Percentiles rank a stretch among this genome's conserved stretches.
Evolutionary conservation across 2,329 filamentous ascomycete genomes (phyloP).

Genomic region (Lecanicillium sp.): DNA sequence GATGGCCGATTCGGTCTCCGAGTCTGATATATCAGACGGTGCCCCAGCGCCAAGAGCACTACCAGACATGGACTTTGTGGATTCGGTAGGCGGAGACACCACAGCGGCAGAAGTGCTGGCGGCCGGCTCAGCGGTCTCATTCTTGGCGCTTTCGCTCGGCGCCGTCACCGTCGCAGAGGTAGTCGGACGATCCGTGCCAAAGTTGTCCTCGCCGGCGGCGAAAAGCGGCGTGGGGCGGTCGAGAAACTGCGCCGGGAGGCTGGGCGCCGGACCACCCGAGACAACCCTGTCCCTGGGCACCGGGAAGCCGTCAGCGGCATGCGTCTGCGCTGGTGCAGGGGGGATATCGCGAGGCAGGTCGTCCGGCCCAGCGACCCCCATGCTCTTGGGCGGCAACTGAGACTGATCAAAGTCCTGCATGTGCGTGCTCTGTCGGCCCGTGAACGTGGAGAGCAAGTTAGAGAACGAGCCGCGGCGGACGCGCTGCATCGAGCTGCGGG

Average conservation of each 20-base stretch:
- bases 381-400: background rate
- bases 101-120: background rate
- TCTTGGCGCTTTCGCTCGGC: background rate
- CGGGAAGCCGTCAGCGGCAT: conserved; percentile 4
- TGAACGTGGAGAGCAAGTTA: background rate
- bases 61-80: background rate
- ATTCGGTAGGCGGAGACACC: background rate
- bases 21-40: conserved; percentile 2
- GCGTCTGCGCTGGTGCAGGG: background rate
- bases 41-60: background rate
- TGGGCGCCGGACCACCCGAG: background rate
- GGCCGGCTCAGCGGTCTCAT: background rate
- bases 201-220: background rate
- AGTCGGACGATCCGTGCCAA: background rate
- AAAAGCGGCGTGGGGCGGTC: background rate
- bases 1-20: background rate
- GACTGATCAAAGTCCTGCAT: background rate
- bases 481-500: background rate
- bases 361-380: background rate
- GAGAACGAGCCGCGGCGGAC: conserved; percentile 4
- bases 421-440: background rate
- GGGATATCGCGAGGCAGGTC: conserved; percentile 6
- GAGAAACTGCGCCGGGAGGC: background rate
- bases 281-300: background rate
- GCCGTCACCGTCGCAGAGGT: conserved; percentile 1